A percentile compares a stretch with the other conserved stretches of the same genome.
phyloP scores from a whole-genome alignment of 106 monocot species.

The Dioscorea zingiberensis region DNA sequence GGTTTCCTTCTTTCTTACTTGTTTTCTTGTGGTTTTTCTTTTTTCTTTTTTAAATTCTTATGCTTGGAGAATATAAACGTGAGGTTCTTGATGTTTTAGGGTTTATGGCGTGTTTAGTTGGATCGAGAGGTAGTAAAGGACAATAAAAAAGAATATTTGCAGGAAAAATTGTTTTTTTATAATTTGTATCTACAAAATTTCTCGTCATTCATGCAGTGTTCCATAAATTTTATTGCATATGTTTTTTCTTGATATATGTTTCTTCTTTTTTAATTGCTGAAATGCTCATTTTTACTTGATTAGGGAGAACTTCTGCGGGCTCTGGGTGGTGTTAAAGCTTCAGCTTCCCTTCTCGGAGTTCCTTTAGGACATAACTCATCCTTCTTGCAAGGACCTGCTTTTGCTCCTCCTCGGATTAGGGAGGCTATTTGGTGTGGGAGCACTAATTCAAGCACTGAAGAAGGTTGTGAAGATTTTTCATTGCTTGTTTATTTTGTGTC shows the following conservation, averaged over 20 bases:
- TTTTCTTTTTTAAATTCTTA: too few species aligned
- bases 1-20: conserved; percentile 23
- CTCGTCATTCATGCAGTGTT: too few species aligned
- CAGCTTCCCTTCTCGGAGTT: conserved; percentile 83
- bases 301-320: conserved; percentile 85
- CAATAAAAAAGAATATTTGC: too few species aligned
- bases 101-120: too few species aligned
- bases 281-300: conserved; percentile 6
- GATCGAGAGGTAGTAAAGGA: too few species aligned
- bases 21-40: neutral
- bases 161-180: too few species aligned
- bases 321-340: conserved; percentile 74
- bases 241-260: neutral
- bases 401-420: conserved; percentile 95
- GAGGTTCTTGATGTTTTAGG: too few species aligned
- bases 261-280: neutral
- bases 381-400: conserved; percentile 96
- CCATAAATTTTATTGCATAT: neutral
- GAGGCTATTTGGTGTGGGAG: conserved; percentile 99
- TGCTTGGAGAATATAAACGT: too few species aligned
- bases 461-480: conserved; percentile 41
- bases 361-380: conserved; percentile 98
- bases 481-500: neutral
- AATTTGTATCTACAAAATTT: too few species aligned
- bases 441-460: conserved; percentile 92